Percentiles rank a stretch among this genome's conserved stretches.
Conservation (phyloP, 83 land plant species). For the Picea mariana region DNA sequence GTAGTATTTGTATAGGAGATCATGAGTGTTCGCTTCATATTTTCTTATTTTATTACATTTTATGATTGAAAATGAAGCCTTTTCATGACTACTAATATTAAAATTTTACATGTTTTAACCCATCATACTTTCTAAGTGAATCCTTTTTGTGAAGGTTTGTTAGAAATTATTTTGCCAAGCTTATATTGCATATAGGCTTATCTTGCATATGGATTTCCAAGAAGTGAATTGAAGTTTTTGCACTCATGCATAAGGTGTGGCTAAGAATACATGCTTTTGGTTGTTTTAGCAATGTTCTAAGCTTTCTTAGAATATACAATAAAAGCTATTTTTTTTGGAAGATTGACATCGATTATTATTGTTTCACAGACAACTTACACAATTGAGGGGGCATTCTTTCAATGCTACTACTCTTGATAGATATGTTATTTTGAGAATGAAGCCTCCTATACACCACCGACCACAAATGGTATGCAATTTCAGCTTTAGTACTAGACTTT, state of each 20-base stretch:
- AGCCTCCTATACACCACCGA: conserved; percentile 74
- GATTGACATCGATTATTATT: not conserved
- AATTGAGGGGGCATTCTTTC: conserved; percentile 80
- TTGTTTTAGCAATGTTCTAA: not conserved
- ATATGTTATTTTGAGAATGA: conserved; percentile 69
- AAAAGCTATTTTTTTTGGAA: not conserved
- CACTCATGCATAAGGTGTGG: conserved; percentile 87
- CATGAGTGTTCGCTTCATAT: not conserved
- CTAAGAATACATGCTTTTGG: not conserved
- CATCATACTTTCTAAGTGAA: too few species aligned
- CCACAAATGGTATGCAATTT: conserved; percentile 75
- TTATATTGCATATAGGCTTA: too few species aligned
- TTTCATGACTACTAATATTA: too few species aligned
- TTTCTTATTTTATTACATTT: not conserved
- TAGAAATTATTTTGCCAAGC: too few species aligned
- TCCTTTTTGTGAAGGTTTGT: too few species aligned
- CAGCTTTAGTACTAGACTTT: not conserved
- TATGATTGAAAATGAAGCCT: not conserved
- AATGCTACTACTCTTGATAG: conserved; percentile 85
- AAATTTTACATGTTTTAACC: too few species aligned
- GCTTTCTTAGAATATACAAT: not conserved
- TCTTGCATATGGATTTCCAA: conserved; percentile 89
- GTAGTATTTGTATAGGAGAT: not conserved
- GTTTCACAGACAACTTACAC: conserved; percentile 72
- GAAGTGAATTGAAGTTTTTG: conserved; percentile 78